Evolutionary conservation across 2,329 filamentous ascomycete species (phyloP), one percentile per base, ranked within the genome.

Genomic region (Raffaelea albimanens): DNA sequence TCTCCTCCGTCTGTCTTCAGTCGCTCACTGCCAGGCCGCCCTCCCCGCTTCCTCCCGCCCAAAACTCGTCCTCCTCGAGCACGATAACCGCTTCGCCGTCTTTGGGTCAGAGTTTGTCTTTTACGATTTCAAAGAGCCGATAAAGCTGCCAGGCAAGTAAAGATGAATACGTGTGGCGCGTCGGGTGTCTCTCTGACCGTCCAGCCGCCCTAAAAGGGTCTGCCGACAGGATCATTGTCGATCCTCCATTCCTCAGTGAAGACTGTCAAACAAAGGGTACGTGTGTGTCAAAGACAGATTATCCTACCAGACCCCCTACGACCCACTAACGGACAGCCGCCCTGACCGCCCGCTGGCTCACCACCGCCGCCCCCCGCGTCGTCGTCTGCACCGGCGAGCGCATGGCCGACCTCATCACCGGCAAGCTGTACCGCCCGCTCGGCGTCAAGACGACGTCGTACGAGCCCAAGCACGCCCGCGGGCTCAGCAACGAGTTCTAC

Each of bases 211-310:
- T 89, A 33, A 86, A 83, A 58, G 78, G 76, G 19, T 68, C 65
- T 19, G 76, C 83, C 42, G 82, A 88, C 62, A 74, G 80, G 46
- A 74, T 91, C 51, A 82, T 90, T 47, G 78, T 76, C 55, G 87
- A 93, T 59, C 87, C 87, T 9, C 87, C 87, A 0, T 91, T 91
- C 61, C 69, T 91, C 33, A 87, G 79, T 61, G 76, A 85, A 52
- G 85, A 91, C 58, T 91, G 86, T 60, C 85, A 91, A 61, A 87
- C 84, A 0, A 89, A 88, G 69, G 70, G 82, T 84, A 56, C 55
- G 65, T 20, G 16, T 16, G 20, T 34, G 40, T 21, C 33, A n/a
- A n/a, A n/a, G n/a, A n/a, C 20, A 34, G 7, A 5, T 19, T 7
- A 8, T 38, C 34, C n/a, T 38, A 10, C 14, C 18, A 16, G 5